phyloP scores from a whole-genome alignment of 371 early-diverging fungal species.

The Caulochytrium protostelioides region DNA sequence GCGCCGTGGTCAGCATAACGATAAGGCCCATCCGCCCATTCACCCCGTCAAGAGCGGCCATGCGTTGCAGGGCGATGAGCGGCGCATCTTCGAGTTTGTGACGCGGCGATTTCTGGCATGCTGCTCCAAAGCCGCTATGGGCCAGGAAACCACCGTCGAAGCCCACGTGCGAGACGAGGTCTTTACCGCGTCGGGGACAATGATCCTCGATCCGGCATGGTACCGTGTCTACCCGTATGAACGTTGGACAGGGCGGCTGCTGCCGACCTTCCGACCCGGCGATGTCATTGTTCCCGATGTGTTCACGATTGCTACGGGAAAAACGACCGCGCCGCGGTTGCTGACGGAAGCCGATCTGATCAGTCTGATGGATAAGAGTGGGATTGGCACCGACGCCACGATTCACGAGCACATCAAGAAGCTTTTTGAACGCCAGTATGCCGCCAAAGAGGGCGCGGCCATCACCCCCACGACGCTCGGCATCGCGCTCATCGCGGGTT shows the following conservation, averaged over 20 bases:
- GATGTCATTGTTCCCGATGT: conserved; percentile 47
- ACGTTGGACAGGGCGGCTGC: conserved; percentile 53
- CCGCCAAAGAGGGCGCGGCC: conserved; percentile 35
- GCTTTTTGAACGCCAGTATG: conserved; percentile 79
- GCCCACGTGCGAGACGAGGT: conserved; percentile 42
- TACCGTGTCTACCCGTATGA: conserved; percentile 91
- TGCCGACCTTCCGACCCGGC: conserved; percentile 51
- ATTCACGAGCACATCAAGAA: conserved; percentile 98
- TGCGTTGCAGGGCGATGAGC: conserved; percentile 43
- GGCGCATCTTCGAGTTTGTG: conserved; percentile 76
- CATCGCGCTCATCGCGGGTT: conserved; percentile 75
- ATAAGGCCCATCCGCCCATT: conserved; percentile 99
- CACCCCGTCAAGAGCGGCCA: conserved; percentile 57
- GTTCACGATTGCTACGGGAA: conserved; percentile 40
- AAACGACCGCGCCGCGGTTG: conserved; percentile 57
- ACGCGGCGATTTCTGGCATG: conserved; percentile 81
- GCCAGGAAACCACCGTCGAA: conserved; percentile 57
- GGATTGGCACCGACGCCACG: conserved; percentile 98
- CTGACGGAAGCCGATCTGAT: conserved; percentile 91
- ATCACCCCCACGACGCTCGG: conserved; percentile 74
- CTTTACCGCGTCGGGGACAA: conserved; percentile 44
- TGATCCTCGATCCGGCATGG: conserved; percentile 67
- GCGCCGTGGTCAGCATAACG: conserved; percentile 76
- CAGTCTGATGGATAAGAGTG: conserved; percentile 87
- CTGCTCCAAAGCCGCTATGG: conserved; percentile 86